These are phyloP conservation scores for Chrysoporthe puriensis DNA, from an alignment of 2,329 filamentous ascomycete genomes.

Conservation along the genomic window DNA sequence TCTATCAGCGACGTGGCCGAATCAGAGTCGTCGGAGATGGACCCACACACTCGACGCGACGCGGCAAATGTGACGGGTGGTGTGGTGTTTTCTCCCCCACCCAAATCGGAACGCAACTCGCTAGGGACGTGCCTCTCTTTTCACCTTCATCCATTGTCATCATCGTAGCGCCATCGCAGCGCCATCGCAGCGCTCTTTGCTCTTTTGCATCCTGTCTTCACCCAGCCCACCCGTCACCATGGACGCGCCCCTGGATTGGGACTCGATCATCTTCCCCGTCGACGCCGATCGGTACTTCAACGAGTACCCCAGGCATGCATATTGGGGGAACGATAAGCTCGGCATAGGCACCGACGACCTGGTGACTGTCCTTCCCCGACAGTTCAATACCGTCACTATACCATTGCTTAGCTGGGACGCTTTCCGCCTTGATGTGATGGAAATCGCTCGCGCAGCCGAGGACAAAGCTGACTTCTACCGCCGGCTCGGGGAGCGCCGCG, in stretches of 20 bases:
- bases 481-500: not conserved
- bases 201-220: not conserved
- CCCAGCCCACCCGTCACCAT: not conserved
- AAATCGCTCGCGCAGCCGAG: not conserved
- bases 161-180: not conserved
- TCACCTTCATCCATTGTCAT: not conserved
- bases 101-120: too few species aligned
- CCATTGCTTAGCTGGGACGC: not conserved
- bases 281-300: not conserved
- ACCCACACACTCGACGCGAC: too few species aligned
- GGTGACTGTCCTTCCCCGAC: not conserved
- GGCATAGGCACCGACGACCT: not conserved
- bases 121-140: too few species aligned
- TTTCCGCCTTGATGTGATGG: not conserved
- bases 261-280: not conserved
- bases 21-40: too few species aligned
- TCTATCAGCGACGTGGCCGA: too few species aligned
- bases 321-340: too few species aligned
- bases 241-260: not conserved
- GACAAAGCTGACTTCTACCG: not conserved
- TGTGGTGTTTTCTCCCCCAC: too few species aligned
- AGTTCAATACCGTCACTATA: not conserved
- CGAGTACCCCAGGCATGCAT: not conserved
- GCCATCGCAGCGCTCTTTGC: too few species aligned
- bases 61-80: too few species aligned